Percentiles rank a stretch among this genome's conserved stretches.
Evolutionary conservation across 148 eudicot genomes (phyloP).

Genomic region (Cornus suecica): DNA sequence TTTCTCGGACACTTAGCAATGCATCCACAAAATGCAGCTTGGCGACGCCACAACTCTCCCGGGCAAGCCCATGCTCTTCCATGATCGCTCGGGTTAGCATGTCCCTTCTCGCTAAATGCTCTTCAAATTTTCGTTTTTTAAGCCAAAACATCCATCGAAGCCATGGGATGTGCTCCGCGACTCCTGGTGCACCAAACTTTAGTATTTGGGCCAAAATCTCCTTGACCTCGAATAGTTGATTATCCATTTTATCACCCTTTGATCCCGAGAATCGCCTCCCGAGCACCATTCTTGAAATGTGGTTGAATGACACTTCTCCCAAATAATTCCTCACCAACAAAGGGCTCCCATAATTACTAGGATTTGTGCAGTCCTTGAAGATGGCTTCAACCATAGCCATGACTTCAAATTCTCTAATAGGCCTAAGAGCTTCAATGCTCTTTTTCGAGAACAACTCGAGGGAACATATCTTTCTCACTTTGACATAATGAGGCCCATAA

Average conservation of each 20-base stretch:
- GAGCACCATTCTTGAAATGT: background rate
- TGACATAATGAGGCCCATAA: background rate
- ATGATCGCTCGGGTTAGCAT: background rate
- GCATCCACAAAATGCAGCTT: constrained; percentile 31
- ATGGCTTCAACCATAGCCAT: background rate
- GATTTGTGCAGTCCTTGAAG: background rate
- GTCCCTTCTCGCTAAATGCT: background rate
- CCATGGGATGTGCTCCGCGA: background rate
- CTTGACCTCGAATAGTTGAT: background rate
- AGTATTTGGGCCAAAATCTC: background rate
- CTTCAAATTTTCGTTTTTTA: background rate
- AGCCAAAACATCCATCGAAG: constrained; percentile 1
- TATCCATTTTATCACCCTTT: background rate
- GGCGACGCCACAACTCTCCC: background rate
- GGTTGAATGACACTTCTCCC: background rate
- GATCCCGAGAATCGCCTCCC: background rate
- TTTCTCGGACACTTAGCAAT: constrained; percentile 28
- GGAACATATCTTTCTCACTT: background rate
- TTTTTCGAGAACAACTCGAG: background rate
- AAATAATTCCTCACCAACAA: background rate
- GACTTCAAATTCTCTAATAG: background rate
- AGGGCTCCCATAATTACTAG: background rate
- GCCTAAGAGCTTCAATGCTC: background rate
- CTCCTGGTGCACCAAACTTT: background rate
- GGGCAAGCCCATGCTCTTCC: background rate